These are phyloP conservation scores for Graphilbum fragrans DNA, from an alignment of 2,329 filamentous ascomycete species.

Conservation along the genomic window DNA sequence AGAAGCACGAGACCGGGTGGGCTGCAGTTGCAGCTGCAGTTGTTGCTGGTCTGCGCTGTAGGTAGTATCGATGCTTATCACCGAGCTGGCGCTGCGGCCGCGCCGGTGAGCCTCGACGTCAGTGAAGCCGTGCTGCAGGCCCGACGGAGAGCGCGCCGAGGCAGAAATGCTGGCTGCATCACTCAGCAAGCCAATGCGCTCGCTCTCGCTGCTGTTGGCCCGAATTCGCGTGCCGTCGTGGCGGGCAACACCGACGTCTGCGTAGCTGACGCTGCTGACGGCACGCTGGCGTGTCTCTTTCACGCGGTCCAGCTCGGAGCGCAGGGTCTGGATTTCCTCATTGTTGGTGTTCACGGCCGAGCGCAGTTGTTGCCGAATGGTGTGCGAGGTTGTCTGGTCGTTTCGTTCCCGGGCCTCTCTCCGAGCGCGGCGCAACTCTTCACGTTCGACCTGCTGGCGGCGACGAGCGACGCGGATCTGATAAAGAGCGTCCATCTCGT, in stretches of 20 bases:
- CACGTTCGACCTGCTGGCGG: conserved; percentile 62
- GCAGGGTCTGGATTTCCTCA: conserved; percentile 47
- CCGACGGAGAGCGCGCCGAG: conserved; percentile 21
- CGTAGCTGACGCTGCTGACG: conserved; percentile 66
- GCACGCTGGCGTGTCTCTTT: conserved; percentile 51
- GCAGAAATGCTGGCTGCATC: conserved; percentile 52
- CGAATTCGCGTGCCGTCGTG: conserved; percentile 68
- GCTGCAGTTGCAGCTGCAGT: conserved; percentile 11
- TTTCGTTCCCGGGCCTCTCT: conserved; percentile 61
- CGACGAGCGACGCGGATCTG: conserved; percentile 74
- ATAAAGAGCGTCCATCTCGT: conserved; percentile 87
- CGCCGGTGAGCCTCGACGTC: conserved; percentile 22
- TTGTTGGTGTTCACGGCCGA: conserved; percentile 29
- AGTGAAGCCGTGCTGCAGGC: conserved; percentile 6
- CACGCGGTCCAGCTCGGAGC: conserved; percentile 41
- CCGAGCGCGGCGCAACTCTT: conserved; percentile 58
- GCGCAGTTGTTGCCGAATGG: conserved; percentile 47
- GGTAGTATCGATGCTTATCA: conserved; percentile 35
- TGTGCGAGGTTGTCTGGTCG: conserved; percentile 56
- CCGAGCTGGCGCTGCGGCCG: conserved; percentile 37
- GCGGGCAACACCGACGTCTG: conserved; percentile 60
- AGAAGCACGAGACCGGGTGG: conserved; percentile 24
- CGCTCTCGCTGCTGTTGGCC: conserved; percentile 61
- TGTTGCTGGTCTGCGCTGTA: conserved; percentile 12
- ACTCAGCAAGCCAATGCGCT: conserved; percentile 58